These are phyloP conservation scores for Spironucleus salmonicida DNA, from an alignment of 208 protist species.

Conservation along the genomic window DNA sequence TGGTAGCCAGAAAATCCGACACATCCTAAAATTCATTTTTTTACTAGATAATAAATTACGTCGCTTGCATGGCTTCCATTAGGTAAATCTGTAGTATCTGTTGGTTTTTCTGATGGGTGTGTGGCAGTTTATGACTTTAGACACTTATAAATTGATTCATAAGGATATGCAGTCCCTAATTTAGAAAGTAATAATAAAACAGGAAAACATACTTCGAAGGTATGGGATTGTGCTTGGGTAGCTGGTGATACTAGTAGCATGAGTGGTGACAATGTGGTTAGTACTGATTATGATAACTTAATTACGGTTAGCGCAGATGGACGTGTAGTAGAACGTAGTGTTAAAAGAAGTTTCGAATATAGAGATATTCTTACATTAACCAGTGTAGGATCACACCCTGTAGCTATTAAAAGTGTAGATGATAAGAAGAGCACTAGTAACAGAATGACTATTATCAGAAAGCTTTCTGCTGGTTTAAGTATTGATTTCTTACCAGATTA, in stretches of 20 bases:
- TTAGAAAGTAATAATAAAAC: not conserved
- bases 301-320: not conserved
- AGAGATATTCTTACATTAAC: constrained; percentile 21
- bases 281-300: constrained; percentile 5
- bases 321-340: constrained; percentile 14
- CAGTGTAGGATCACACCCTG: not conserved
- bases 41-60: not conserved
- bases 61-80: not conserved
- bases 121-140: constrained; percentile 3
- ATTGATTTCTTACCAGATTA: constrained; percentile 6
- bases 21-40: not conserved
- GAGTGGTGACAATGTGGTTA: not conserved
- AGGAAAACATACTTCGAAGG: constrained; percentile 11
- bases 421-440: not conserved
- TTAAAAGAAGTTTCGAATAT: constrained; percentile 27
- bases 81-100: constrained; percentile 15
- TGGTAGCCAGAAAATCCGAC: constrained; percentile 8
- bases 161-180: not conserved
- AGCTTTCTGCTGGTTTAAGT: not conserved
- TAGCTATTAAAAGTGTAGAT: not conserved
- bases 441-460: constrained; percentile 26
- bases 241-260: not conserved
- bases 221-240: constrained; percentile 14
- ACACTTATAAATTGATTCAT: not conserved
- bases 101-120: constrained; percentile 11